A percentile compares a stretch with the other conserved stretches of the same genome.
Conservation (phyloP, 148 eudicot species). For the Persicaria tinctoria region DNA sequence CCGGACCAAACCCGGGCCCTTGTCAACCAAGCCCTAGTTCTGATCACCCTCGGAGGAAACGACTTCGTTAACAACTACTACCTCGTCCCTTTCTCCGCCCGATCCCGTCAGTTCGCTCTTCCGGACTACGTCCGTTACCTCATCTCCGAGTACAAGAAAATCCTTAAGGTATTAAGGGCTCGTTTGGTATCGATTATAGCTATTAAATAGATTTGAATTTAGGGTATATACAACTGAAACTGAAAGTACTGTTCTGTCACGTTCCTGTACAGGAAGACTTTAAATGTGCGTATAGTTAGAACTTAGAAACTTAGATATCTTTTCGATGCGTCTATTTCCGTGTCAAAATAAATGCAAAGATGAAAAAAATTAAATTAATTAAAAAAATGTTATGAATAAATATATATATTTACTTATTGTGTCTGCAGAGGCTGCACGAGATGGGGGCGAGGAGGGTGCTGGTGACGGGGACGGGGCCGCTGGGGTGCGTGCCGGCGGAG, state of each 20-base stretch:
- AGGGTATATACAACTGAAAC: no score
- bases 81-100: slow-evolving; percentile 36
- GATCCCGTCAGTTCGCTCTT: slow-evolving; percentile 40
- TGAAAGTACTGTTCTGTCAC: background rate
- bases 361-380: background rate
- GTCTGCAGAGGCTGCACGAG: slow-evolving; percentile 35
- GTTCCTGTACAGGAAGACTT: background rate
- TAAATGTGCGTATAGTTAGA: no score
- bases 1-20: slow-evolving; percentile 22
- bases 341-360: background rate
- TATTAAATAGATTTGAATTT: no score
- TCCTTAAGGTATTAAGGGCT: no score
- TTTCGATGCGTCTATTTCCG: background rate
- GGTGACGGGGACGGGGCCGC: slow-evolving; percentile 50
- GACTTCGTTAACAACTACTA: slow-evolving; percentile 62
- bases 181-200: no score
- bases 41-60: slow-evolving; percentile 57
- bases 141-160: slow-evolving; percentile 40
- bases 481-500: slow-evolving; percentile 48
- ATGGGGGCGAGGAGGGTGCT: slow-evolving; percentile 47
- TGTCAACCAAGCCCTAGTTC: slow-evolving; percentile 42
- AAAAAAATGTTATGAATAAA: background rate
- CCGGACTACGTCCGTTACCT: slow-evolving; percentile 33
- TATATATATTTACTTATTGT: background rate
- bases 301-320: no score